Evolutionary conservation across 2,329 filamentous ascomycete genomes (phyloP).

Genomic region (Dactylonectria estremocensis): DNA sequence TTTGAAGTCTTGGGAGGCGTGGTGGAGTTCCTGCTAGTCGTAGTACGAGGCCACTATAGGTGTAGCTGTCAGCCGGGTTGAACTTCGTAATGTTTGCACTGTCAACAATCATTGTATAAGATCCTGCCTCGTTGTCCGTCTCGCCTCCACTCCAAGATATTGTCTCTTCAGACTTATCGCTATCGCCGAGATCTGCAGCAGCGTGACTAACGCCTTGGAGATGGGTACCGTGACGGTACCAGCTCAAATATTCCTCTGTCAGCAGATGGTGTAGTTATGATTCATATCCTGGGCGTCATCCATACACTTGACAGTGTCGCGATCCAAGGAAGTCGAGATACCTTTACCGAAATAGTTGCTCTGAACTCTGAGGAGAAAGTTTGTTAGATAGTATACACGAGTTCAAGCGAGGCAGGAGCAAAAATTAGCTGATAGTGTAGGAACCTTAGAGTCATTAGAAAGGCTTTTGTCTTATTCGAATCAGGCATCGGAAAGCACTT

Average conservation of each 20-base stretch:
- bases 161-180: constrained; percentile 68
- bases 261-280: constrained; percentile 79
- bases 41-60: constrained; percentile 43
- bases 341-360: constrained; percentile 85
- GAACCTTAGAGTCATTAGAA: no score
- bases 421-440: no score
- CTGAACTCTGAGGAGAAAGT: constrained; percentile 53
- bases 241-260: constrained; percentile 71
- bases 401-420: no score
- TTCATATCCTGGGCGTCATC: constrained; percentile 52
- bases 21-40: neutral
- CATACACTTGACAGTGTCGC: constrained; percentile 64
- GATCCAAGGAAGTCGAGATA: constrained; percentile 73
- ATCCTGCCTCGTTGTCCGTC: constrained; percentile 56
- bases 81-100: constrained; percentile 61
- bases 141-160: constrained; percentile 78
- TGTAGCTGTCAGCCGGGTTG: constrained; percentile 53
- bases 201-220: constrained; percentile 51
- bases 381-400: no score
- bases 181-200: constrained; percentile 56
- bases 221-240: constrained; percentile 69
- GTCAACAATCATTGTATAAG: constrained; percentile 72
- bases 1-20: neutral
- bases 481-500: no score
- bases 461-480: no score